Percentiles rank a stretch among this genome's conserved stretches.
Conservation (phyloP, 495 filamentous ascomycete species). For the Lophiostoma macrostomum region DNA sequence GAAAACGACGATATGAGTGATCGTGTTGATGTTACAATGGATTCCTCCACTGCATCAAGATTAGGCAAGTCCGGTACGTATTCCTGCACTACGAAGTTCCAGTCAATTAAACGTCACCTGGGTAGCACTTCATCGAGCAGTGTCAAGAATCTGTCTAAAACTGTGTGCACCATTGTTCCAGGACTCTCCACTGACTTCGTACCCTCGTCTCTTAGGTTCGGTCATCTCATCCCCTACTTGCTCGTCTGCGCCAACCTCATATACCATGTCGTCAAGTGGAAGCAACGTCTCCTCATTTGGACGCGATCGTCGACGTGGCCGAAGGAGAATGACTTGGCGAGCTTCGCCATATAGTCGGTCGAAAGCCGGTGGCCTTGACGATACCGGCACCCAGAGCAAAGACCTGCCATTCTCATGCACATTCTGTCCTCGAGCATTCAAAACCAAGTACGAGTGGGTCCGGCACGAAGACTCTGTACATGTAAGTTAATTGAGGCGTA, state of each 20-base stretch:
- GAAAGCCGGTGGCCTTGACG: conserved; percentile 3
- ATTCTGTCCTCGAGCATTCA: conserved; percentile 21
- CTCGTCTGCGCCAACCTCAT: conserved; percentile 17
- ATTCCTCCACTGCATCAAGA: conserved; percentile 16
- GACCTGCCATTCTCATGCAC: conserved; percentile 30
- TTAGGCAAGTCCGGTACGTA: conserved; percentile 2
- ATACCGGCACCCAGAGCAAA: neutral
- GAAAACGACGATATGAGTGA: conserved; percentile 5
- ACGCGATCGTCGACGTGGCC: conserved; percentile 21
- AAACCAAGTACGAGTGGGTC: conserved; percentile 30
- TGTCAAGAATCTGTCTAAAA: too few species aligned
- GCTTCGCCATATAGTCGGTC: conserved; percentile 16
- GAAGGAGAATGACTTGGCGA: conserved; percentile 16
- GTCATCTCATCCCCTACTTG: conserved; percentile 22
- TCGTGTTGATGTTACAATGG: neutral
- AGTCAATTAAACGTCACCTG: too few species aligned
- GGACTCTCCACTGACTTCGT: too few species aligned
- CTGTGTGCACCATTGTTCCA: too few species aligned
- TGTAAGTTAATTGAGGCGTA: too few species aligned
- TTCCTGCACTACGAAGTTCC: too few species aligned
- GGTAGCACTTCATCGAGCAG: too few species aligned
- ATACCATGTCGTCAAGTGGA: conserved; percentile 15
- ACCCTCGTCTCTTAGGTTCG: too few species aligned
- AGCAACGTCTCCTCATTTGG: conserved; percentile 26
- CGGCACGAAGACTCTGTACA: conserved; percentile 32